Evolutionary conservation across 768 basidiomycete genomes (phyloP).

Genomic region (Hygrocybe coccinea): DNA sequence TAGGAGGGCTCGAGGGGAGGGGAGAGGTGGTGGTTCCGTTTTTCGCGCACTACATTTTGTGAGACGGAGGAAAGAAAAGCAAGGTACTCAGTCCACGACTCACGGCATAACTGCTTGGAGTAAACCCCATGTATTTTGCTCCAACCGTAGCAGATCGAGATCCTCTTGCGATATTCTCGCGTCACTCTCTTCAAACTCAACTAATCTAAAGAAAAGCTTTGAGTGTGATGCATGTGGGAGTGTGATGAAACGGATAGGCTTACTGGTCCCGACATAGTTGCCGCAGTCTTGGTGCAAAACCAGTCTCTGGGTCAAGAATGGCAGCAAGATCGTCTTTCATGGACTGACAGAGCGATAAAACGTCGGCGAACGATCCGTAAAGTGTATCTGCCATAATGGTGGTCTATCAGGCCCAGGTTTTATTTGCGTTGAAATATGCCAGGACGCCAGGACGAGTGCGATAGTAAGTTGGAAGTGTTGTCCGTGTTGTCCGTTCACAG

Average conservation of each 20-base stretch:
- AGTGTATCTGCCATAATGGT: constrained; percentile 29
- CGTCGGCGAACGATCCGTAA: constrained; percentile 64
- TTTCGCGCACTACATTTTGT: constrained; percentile 54
- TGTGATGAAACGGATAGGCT: constrained; percentile 21
- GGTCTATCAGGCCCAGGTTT: too few species aligned
- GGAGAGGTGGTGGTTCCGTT: constrained; percentile 45
- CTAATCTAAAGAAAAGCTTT: constrained; percentile 38
- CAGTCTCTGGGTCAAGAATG: constrained; percentile 59
- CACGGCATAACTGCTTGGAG: constrained; percentile 75
- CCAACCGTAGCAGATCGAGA: constrained; percentile 60
- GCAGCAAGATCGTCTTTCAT: constrained; percentile 52
- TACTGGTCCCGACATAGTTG: constrained; percentile 54
- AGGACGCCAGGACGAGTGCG: too few species aligned
- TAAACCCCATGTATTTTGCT: constrained; percentile 78
- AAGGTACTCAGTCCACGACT: constrained; percentile 26
- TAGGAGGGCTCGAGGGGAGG: constrained; percentile 53
- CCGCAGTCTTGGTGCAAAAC: constrained; percentile 64
- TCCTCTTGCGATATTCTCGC: constrained; percentile 43
- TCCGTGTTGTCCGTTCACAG: too few species aligned
- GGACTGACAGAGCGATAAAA: constrained; percentile 55
- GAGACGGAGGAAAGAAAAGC: background rate
- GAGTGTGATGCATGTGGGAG: background rate
- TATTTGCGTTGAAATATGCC: too few species aligned
- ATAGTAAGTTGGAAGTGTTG: too few species aligned
- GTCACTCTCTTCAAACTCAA: constrained; percentile 46